phyloP scores from a whole-genome alignment of 2,329 filamentous ascomycete species.

The Mycosphaerella arachidis region DNA sequence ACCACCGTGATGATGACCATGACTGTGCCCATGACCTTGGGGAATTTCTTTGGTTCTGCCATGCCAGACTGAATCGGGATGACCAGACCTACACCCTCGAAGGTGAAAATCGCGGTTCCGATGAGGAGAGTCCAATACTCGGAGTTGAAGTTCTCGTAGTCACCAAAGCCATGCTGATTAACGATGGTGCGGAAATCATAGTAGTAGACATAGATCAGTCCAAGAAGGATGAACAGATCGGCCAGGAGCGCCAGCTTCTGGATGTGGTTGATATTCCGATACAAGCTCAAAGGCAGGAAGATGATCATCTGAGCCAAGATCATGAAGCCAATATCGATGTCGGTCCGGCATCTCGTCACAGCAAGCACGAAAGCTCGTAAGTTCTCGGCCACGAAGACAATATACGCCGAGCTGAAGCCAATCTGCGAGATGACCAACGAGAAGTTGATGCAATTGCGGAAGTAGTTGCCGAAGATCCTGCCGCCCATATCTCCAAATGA shows the following conservation, averaged over 20 bases:
- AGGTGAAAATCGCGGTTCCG: slow-evolving; percentile 97
- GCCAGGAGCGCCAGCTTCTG: slow-evolving; percentile 91
- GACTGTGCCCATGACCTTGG: slow-evolving; percentile 77
- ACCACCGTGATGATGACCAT: slow-evolving; percentile 94
- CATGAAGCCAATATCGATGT: slow-evolving; percentile 81
- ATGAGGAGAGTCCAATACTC: slow-evolving; percentile 96
- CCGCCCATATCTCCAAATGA: slow-evolving; percentile 98
- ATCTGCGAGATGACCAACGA: slow-evolving; percentile 96
- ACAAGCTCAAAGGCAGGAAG: slow-evolving; percentile 87
- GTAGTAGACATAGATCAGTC: slow-evolving; percentile 90
- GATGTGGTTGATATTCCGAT: slow-evolving; percentile 95
- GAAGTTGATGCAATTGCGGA: slow-evolving; percentile 79
- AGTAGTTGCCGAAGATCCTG: slow-evolving; percentile 82
- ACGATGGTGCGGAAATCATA: slow-evolving; percentile 85
- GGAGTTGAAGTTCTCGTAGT: slow-evolving; percentile 86
- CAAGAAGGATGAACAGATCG: slow-evolving; percentile 89
- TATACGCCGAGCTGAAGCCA: slow-evolving; percentile 91
- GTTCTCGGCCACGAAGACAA: slow-evolving; percentile 94
- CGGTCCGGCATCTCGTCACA: slow-evolving; percentile 79
- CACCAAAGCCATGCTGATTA: slow-evolving; percentile 66
- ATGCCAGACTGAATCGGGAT: slow-evolving; percentile 98
- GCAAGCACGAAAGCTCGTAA: slow-evolving; percentile 90
- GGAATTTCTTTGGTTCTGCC: slow-evolving; percentile 86
- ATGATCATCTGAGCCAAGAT: slow-evolving; percentile 94
- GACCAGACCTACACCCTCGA: slow-evolving; percentile 94